Percentiles rank a stretch among this genome's conserved stretches.
phyloP scores from a whole-genome alignment of 345 rosid genomes.

The Salix brachista region DNA sequence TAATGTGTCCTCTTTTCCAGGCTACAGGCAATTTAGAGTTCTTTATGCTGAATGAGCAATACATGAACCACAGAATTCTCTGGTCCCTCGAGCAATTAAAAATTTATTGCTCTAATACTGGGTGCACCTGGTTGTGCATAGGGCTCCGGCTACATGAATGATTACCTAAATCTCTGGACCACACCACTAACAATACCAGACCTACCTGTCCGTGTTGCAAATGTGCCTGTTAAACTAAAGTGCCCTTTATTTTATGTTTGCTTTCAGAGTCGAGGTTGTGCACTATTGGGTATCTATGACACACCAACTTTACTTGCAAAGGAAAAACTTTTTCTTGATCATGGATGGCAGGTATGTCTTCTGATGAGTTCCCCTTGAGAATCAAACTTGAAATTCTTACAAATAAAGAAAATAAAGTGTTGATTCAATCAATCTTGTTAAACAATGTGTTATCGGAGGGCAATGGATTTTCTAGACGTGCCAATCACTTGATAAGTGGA shows the following conservation, averaged over 20 bases:
- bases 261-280: conserved; percentile 95
- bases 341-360: conserved; percentile 84
- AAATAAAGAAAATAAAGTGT: background rate
- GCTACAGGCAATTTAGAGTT: background rate
- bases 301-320: conserved; percentile 83
- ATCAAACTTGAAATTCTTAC: background rate
- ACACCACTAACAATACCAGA: background rate
- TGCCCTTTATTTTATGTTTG: background rate
- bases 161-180: background rate
- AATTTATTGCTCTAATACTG: background rate
- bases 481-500: background rate
- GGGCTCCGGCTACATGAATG: background rate
- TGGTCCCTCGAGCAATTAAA: background rate
- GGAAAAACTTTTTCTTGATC: conserved; percentile 77
- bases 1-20: background rate
- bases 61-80: background rate
- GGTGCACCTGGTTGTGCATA: background rate
- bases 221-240: background rate
- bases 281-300: conserved; percentile 71
- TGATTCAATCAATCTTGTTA: too few relatives aligned
- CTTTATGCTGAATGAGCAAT: too few relatives aligned
- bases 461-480: background rate
- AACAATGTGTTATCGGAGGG: background rate
- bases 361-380: background rate
- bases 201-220: background rate